Base-by-base conservation (phyloP, 202 grass and related monocot species). In the Alloteropsis angusta region DNA sequence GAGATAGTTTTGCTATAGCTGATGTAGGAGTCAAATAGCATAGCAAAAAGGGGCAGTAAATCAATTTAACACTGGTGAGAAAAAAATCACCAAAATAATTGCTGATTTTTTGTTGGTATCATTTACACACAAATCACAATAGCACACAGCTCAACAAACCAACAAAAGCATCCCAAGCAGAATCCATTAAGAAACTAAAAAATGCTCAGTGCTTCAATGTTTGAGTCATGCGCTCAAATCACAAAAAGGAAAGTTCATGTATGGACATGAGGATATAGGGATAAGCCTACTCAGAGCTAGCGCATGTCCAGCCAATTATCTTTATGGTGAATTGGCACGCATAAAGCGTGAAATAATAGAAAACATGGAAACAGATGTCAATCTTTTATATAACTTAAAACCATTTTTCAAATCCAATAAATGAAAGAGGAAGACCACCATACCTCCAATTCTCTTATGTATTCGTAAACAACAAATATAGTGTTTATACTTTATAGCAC, bases 381-480 rank as follows among this genome's bases (percentile, higher is more conserved):
- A 12, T 79, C 62, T 19, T 44, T 18, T 15, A 47, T 65, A 37
- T 30, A 26, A 37, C 26, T 58, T 57, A 32, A 80, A 48, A 80
- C 36, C 16, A 37, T 42, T 32, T 47, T 19, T 25, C 77, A 80
- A 32, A 41, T 75, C 11, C 15, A 5, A 19, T 61, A 48, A 4
- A 60, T 61, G 18, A 60, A 60, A 41, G 37, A 17, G 38, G 9
- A 26, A 58, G 19, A 32, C 18, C 15, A 15, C 3, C 59, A 66
- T 73, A 92, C 82, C 87, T 90, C 55, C 91, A 86, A 85, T 97
- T 92, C 74, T 94, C 85, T 35, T 37, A 16, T 52, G 44, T 34
- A 34, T 22, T 34, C 1, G 32, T 65, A 76, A 32, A 8, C 38
- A 30, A 32, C 38, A 59, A 74, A 65, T 9, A 39, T 8, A 26